Percentiles rank a stretch among this genome's conserved stretches.
Conservation (phyloP, 208 protist genomes). For the Crithidia bombi region DNA sequence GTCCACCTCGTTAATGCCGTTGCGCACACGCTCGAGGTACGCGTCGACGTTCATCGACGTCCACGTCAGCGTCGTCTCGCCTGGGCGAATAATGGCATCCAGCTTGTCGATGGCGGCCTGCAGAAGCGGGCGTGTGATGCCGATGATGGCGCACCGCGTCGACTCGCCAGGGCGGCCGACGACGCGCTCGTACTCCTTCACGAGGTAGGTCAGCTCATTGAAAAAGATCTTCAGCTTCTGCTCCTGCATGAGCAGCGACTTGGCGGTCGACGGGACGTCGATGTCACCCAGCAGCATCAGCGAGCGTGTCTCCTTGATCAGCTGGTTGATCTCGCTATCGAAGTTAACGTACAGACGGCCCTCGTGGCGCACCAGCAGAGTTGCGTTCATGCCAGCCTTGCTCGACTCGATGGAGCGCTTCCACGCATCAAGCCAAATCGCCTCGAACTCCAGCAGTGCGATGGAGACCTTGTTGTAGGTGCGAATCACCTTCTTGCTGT, state of each 20-base stretch:
- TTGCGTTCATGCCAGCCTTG: slow-evolving; percentile 94
- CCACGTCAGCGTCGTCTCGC: slow-evolving; percentile 95
- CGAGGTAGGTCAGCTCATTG: slow-evolving; percentile 92
- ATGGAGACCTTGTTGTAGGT: slow-evolving; percentile 97
- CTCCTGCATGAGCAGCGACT: slow-evolving; percentile 94
- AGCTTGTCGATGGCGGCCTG: slow-evolving; percentile 92
- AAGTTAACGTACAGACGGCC: slow-evolving; percentile 98
- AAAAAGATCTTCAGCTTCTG: slow-evolving; percentile 96
- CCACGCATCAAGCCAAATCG: slow-evolving; percentile 96
- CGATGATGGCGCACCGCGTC: slow-evolving; percentile 65
- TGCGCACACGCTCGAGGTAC: slow-evolving; percentile 91
- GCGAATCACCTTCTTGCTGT: slow-evolving; percentile 96
- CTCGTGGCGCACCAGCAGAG: slow-evolving; percentile 94
- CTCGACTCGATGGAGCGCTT: slow-evolving; percentile 93
- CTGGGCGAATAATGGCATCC: slow-evolving; percentile 80
- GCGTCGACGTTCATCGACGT: slow-evolving; percentile 96
- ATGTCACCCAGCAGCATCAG: slow-evolving; percentile 94
- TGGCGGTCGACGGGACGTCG: slow-evolving; percentile 89
- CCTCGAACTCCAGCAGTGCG: slow-evolving; percentile 97
- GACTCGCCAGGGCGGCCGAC: slow-evolving; percentile 34
- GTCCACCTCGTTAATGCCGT: slow-evolving; percentile 76
- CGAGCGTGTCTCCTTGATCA: slow-evolving; percentile 97
- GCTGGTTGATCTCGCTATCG: slow-evolving; percentile 95
- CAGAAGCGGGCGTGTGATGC: slow-evolving; percentile 89
- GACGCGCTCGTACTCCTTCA: slow-evolving; percentile 81